Percentiles rank a stretch among this genome's conserved stretches.
Conservation (phyloP, 805 yeast species). For the Teunomyces aglyptinius region DNA sequence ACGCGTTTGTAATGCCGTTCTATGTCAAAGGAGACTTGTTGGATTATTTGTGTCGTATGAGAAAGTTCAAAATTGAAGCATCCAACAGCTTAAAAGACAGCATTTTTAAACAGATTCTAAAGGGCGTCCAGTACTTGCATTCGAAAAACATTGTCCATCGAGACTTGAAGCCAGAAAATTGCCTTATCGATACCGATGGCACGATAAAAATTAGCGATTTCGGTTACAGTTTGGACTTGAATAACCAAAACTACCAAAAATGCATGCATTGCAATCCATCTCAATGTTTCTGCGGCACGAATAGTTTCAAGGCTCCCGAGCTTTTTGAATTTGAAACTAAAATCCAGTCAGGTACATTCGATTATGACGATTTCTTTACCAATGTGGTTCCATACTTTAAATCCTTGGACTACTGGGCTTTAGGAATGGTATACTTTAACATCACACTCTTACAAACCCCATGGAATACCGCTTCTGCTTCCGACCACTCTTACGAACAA, state of each 20-base stretch:
- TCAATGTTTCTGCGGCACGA: conserved; percentile 46
- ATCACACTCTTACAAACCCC: conserved; percentile 45
- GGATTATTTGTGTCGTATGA: conserved; percentile 37
- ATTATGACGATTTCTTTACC: conserved; percentile 1
- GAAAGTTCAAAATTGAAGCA: conserved; percentile 32
- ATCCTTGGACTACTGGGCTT: conserved; percentile 50
- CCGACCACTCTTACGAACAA: conserved; percentile 18
- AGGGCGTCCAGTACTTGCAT: conserved; percentile 47
- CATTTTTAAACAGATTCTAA: conserved; percentile 45
- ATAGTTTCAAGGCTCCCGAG: conserved; percentile 57
- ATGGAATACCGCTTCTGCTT: conserved; percentile 42
- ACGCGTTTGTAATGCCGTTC: conserved; percentile 42
- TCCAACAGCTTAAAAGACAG: conserved; percentile 40
- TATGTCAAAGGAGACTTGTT: conserved; percentile 49
- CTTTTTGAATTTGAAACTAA: conserved; percentile 27
- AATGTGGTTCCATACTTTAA: conserved; percentile 22
- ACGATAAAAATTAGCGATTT: conserved; percentile 48
- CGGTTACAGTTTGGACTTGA: conserved; percentile 40
- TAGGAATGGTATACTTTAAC: conserved; percentile 50
- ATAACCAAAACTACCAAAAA: conserved; percentile 8
- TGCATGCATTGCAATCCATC: conserved; percentile 10
- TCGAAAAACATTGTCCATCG: conserved; percentile 44
- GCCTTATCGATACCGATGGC: conserved; percentile 46
- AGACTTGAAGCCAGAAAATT: conserved; percentile 56
- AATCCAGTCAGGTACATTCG: conserved; percentile 6